Evolutionary conservation across 352 stramenopile genomes (phyloP).

Genomic region (Globisporangium okanoganense): DNA sequence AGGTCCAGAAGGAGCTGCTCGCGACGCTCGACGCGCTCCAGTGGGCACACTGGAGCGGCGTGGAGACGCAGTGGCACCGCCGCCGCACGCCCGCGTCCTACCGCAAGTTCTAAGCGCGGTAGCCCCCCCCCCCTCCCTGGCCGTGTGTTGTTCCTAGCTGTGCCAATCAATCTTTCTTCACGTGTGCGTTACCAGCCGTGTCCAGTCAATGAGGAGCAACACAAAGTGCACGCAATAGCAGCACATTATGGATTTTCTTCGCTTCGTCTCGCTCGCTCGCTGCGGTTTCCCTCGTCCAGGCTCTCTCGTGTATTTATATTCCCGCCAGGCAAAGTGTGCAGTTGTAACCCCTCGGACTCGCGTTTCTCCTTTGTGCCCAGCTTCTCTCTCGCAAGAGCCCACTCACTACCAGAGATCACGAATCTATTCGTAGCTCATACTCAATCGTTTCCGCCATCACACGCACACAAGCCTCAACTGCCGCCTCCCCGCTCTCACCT

Average conservation of each 20-base stretch:
- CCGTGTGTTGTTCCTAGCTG: not conserved
- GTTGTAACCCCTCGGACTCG: not conserved
- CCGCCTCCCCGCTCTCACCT: not conserved
- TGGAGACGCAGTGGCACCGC: conserved; percentile 62
- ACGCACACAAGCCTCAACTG: conserved; percentile 1
- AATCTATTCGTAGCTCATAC: conserved; percentile 1
- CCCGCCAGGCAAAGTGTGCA: not conserved
- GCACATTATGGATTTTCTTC: not conserved
- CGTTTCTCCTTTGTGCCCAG: not conserved
- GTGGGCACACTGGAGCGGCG: conserved; percentile 51
- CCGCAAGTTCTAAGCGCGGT: conserved; percentile 47
- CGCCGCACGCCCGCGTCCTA: conserved; percentile 48
- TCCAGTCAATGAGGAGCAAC: not conserved
- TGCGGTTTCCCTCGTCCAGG: not conserved
- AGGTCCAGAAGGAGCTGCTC: conserved; percentile 45
- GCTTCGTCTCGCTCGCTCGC: not conserved
- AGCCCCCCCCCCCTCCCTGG: no score
- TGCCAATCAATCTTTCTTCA: not conserved
- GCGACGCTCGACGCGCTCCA: conserved; percentile 32
- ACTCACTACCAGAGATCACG: not conserved
- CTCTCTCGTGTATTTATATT: not conserved
- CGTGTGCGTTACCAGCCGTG: not conserved
- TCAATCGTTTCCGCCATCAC: conserved; percentile 8
- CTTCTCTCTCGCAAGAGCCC: not conserved
- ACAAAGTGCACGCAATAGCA: not conserved